Conservation (phyloP, 129 eudicot species). For the Pittosporum tobira region DNA sequence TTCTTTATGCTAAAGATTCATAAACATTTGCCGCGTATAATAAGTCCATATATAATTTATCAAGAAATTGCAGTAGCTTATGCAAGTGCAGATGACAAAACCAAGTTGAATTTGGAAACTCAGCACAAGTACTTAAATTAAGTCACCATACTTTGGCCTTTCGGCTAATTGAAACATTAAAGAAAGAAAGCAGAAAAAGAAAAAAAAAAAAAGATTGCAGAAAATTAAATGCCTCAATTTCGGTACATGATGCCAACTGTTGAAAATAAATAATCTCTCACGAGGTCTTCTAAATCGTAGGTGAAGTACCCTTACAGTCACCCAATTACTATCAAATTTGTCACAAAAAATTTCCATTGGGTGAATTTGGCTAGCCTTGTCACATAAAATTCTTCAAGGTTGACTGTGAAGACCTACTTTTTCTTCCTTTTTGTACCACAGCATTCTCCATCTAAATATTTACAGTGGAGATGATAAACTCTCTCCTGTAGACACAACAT, state of each 20-base stretch:
- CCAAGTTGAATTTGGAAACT: too few species aligned
- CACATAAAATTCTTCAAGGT: slow-evolving; percentile 24
- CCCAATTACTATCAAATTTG: slow-evolving; percentile 12
- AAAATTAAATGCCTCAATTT: slow-evolving; percentile 22
- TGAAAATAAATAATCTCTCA: slow-evolving; percentile 8
- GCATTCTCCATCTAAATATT: slow-evolving; percentile 21
- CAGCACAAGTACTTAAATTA: too few species aligned
- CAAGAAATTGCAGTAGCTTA: too few species aligned
- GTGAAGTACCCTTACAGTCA: slow-evolving; percentile 41
- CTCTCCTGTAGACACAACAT: slow-evolving; percentile 11
- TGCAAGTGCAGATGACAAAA: too few species aligned
- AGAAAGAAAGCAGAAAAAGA: too few species aligned
- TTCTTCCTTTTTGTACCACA: slow-evolving; percentile 6
- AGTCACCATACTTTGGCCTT: too few species aligned
- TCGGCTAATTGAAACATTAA: too few species aligned
- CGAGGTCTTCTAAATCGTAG: slow-evolving; percentile 34
- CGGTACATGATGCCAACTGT: slow-evolving; percentile 33
- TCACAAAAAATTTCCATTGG: slow-evolving; percentile 4
- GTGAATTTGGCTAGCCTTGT: slow-evolving; percentile 12
- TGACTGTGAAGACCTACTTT: slow-evolving; percentile 20
- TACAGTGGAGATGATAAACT: slow-evolving; percentile 27
- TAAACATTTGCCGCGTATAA: too few species aligned
- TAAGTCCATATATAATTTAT: too few species aligned
- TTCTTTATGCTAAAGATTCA: not conserved
- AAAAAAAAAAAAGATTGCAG: too few species aligned